Evolutionary conservation across 176 grass and related monocot genomes (phyloP), one percentile per base, ranked within the genome.

Genomic region (Carex cristatella): DNA sequence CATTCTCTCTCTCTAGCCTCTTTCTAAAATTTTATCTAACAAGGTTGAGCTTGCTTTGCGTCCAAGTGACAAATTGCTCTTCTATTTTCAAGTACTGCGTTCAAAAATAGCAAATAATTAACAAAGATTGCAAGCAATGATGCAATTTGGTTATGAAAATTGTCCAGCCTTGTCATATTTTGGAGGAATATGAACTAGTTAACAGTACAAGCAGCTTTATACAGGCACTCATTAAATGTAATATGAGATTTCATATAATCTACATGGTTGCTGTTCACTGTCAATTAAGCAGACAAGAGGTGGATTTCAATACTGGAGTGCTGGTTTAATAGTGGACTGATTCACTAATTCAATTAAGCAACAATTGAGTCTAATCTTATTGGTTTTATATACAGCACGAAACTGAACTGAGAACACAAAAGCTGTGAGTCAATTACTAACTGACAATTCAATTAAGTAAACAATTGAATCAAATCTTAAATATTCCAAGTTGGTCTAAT

Each of bases 1-100:
- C 7, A 44, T 7, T 44, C 68, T 37, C 11, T 38, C 9, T 44
- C 13, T 7, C 66, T 69, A 9, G 68, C 68, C 37, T 44, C 37
- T 70, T 70, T 70, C 5, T 40, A 40, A 70, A 44, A 70, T 44
- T 70, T 69, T 70, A 70, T 70, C 68, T 16, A 70, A 70, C 68
- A 70, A 70, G 14, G 37, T 44, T 70, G 68, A 70, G 13, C 35
- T 69, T 69, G 66, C 33, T 69, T 40, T 14, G 13, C 33, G 40
- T 69, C 66, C 13, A 69, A 69, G 66, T 69, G 38, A 42, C 68
- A 42, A 40, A 70, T 70, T 2, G 68, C 15, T 38, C 68, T 44
- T 70, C 35, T 44, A 70, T 44, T 15, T 70, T 70, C 35, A 70
- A 70, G 33, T n/a, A 8, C 68, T 44, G 68, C 68, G n/a, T 70